Conservation (phyloP, 2,329 filamentous ascomycete species). For the Aphanocladium album region DNA sequence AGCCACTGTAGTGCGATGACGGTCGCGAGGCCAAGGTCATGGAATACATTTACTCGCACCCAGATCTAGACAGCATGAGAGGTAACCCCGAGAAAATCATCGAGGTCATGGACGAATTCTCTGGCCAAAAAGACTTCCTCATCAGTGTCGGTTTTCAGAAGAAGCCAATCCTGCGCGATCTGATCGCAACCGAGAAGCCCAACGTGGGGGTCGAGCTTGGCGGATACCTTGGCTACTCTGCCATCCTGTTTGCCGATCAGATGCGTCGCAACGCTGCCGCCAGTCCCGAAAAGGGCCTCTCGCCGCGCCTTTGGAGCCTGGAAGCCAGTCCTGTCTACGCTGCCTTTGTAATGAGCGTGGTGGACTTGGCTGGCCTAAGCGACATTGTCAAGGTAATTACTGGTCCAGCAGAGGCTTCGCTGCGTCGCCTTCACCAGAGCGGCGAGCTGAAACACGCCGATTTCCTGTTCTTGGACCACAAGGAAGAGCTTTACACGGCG, state of each 20-base stretch:
- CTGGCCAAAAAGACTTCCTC: too few species aligned
- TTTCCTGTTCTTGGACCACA: slow-evolving; percentile 74
- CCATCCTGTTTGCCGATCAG: slow-evolving; percentile 67
- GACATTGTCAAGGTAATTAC: slow-evolving; percentile 66
- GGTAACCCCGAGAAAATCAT: too few species aligned
- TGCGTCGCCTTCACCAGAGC: slow-evolving; percentile 52
- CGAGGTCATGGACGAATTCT: too few species aligned
- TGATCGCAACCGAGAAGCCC: too few species aligned
- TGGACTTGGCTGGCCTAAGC: slow-evolving; percentile 68
- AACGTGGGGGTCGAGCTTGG: slow-evolving; percentile 76
- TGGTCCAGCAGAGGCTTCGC: slow-evolving; percentile 61
- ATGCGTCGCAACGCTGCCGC: slow-evolving; percentile 56
- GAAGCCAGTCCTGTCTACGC: slow-evolving; percentile 72
- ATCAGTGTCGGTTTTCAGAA: too few species aligned
- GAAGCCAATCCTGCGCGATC: too few species aligned
- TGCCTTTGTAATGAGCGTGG: slow-evolving; percentile 61
- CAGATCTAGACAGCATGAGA: too few species aligned
- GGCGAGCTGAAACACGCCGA: slow-evolving; percentile 57
- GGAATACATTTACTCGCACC: too few species aligned
- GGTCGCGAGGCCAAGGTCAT: too few species aligned
- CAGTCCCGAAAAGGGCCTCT: slow-evolving; percentile 62
- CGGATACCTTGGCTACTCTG: slow-evolving; percentile 77
- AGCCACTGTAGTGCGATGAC: too few species aligned
- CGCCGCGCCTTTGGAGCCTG: too few species aligned
- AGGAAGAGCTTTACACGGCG: slow-evolving; percentile 68